phyloP scores from a whole-genome alignment of 306 rosid species.

The Rosa chinensis region DNA sequence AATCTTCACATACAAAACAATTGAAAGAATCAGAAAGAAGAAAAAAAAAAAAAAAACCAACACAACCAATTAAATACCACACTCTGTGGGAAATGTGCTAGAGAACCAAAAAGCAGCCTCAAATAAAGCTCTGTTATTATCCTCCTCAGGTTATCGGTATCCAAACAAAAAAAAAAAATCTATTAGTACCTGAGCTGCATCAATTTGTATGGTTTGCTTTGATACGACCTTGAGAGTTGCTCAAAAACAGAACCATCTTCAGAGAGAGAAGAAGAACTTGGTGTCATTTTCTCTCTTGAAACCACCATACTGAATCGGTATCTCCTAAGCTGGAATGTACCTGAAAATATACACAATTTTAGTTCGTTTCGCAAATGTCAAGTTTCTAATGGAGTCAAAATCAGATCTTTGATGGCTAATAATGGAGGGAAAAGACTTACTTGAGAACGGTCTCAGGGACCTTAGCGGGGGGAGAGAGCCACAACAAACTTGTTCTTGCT shows the following conservation, averaged over 20 bases:
- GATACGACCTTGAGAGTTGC: slow-evolving; percentile 33
- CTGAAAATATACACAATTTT: not conserved
- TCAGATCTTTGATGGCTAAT: not conserved
- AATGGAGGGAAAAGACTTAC: slow-evolving; percentile 19
- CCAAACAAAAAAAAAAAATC: too few species aligned
- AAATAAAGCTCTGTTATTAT: too few species aligned
- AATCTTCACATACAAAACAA: too few species aligned
- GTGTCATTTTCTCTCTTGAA: slow-evolving; percentile 40
- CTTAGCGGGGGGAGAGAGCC: slow-evolving; percentile 49
- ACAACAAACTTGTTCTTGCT: too few species aligned
- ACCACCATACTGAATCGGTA: slow-evolving; percentile 48
- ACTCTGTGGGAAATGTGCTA: too few species aligned
- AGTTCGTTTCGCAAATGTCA: not conserved
- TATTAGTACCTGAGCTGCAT: slow-evolving; percentile 31
- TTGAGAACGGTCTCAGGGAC: slow-evolving; percentile 48
- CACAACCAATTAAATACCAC: too few species aligned
- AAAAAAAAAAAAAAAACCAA: too few species aligned
- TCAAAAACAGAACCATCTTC: slow-evolving; percentile 37
- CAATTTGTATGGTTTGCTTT: slow-evolving; percentile 35
- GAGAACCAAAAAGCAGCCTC: too few species aligned
- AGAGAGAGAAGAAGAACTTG: slow-evolving; percentile 33
- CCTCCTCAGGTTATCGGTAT: too few species aligned
- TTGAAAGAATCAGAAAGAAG: too few species aligned
- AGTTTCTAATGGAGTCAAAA: not conserved
- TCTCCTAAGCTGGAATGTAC: slow-evolving; percentile 47